Percentiles rank a stretch among this genome's conserved stretches.
These are phyloP conservation scores for Eucalyptus dawsonii DNA, from an alignment of 345 rosid genomes.

Conservation along the genomic window DNA sequence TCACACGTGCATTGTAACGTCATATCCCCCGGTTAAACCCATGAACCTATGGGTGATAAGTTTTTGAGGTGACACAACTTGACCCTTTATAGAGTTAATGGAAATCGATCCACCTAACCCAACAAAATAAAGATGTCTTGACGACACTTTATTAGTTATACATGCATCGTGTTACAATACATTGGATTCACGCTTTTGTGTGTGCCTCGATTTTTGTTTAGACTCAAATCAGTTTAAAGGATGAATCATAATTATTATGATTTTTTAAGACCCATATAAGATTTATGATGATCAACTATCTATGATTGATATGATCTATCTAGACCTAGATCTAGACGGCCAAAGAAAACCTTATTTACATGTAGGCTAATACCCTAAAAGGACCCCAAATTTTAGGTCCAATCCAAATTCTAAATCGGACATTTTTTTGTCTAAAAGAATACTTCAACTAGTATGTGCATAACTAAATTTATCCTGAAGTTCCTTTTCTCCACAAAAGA, in stretches of 20 bases:
- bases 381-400: neutral
- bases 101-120: neutral
- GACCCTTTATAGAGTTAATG: too few relatives aligned
- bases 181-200: neutral
- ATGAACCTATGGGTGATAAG: neutral
- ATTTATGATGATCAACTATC: neutral
- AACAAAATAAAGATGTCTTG: neutral
- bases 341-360: neutral
- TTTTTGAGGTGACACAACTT: neutral
- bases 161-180: neutral
- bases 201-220: neutral
- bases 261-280: neutral
- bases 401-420: accelerated
- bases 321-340: accelerated
- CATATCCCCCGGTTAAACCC: accelerated
- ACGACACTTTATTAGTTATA: neutral
- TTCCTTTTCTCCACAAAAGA: neutral
- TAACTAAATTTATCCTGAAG: neutral
- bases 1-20: neutral
- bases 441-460: neutral
- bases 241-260: neutral
- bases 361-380: neutral
- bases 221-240: neutral
- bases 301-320: neutral
- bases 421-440: neutral